Percentiles rank a stretch among this genome's conserved stretches.
phyloP scores from a whole-genome alignment of 1,284 basidiomycete genomes.

The Fomitiporia mediterranea region DNA sequence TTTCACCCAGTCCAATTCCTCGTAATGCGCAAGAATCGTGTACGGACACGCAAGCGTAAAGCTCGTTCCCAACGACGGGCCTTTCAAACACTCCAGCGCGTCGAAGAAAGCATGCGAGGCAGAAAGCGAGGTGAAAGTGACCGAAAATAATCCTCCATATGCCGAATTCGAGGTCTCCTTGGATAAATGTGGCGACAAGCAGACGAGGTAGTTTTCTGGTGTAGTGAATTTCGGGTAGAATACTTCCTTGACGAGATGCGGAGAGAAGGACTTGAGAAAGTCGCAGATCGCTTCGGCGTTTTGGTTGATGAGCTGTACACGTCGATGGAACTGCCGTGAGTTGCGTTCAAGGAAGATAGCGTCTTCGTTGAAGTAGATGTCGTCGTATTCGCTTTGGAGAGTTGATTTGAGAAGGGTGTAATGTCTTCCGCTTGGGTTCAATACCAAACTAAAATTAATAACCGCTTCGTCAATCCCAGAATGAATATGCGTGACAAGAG shows the following conservation, averaged over 20 bases:
- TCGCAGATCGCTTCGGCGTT: conserved; percentile 85
- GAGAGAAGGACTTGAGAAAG: conserved; percentile 51
- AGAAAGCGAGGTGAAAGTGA: conserved; percentile 72
- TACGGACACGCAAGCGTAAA: conserved; percentile 95
- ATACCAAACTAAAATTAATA: conserved; percentile 54
- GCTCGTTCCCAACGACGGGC: conserved; percentile 93
- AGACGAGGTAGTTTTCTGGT: conserved; percentile 65
- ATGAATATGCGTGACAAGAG: no score
- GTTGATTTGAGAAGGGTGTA: conserved; percentile 62
- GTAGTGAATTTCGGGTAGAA: conserved; percentile 90
- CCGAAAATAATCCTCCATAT: conserved; percentile 89
- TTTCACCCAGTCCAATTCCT: conserved; percentile 90
- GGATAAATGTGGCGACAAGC: conserved; percentile 43
- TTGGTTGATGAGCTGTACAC: conserved; percentile 74
- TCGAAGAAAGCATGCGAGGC: conserved; percentile 89
- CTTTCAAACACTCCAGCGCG: conserved; percentile 78
- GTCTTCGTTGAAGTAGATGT: conserved; percentile 88
- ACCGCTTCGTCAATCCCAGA: no score
- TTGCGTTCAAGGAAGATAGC: conserved; percentile 98
- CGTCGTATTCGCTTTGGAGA: conserved; percentile 70
- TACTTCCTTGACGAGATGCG: conserved; percentile 71
- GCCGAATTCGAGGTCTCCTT: conserved; percentile 47
- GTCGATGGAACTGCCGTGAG: conserved; percentile 84
- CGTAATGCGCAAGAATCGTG: conserved; percentile 89
- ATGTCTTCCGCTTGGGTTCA: conserved; percentile 77